These are phyloP conservation scores for Gastrolobium bilobum DNA, from an alignment of 306 rosid species.

Conservation along the genomic window DNA sequence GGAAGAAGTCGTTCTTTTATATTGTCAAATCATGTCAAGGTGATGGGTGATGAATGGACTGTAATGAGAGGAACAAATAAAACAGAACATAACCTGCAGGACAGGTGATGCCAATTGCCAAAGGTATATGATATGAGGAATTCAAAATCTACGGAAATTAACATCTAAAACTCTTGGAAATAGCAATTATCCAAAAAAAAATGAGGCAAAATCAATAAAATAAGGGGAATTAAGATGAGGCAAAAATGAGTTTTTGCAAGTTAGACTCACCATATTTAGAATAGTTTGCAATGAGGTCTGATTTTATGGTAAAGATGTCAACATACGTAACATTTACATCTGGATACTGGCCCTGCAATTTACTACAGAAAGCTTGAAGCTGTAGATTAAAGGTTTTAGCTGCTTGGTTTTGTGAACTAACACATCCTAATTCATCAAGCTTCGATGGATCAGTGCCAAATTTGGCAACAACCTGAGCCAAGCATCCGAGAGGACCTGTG, in stretches of 20 bases:
- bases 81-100: no score
- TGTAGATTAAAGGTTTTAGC: constrained; percentile 74
- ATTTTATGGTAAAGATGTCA: constrained; percentile 74
- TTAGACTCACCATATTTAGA: constrained; percentile 64
- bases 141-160: constrained; percentile 1
- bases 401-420: constrained; percentile 69
- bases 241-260: background rate
- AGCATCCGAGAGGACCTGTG: constrained; percentile 86
- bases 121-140: background rate
- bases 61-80: no score
- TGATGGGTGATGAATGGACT: no score
- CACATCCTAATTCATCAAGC: constrained; percentile 79
- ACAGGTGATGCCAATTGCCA: no score
- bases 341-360: constrained; percentile 69
- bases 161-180: background rate
- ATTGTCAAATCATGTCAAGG: constrained; percentile 11
- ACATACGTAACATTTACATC: constrained; percentile 69
- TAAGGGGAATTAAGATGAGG: background rate
- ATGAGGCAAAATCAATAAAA: background rate
- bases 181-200: background rate
- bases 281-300: constrained; percentile 67
- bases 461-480: constrained; percentile 72
- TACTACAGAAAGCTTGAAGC: constrained; percentile 74
- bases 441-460: constrained; percentile 76
- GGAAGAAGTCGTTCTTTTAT: background rate